Evolutionary conservation across 2,329 filamentous ascomycete genomes (phyloP), one percentile per base, ranked within the genome.

Genomic region (Lasiodiplodia sp.): DNA sequence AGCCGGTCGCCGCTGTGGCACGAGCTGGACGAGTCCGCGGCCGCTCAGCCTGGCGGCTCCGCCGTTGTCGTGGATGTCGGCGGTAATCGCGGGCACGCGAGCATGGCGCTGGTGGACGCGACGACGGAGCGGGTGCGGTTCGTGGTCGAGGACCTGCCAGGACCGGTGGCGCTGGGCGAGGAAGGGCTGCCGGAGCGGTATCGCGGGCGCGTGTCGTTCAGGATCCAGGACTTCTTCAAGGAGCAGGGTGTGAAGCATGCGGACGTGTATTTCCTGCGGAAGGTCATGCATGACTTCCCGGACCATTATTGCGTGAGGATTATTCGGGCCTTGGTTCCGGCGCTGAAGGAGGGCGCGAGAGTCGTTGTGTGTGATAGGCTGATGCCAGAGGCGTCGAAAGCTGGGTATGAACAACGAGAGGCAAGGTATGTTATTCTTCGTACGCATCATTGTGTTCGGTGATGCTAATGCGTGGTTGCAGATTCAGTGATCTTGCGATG

Each of bases 201-300:
- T 10, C 69, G 66, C 49, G 71, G 70, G 21, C 76, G 77, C 49
- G 74, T 80, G 47, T 73, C 71, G 7, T 82, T 82, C 69, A 78
- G 81, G 70, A 78, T 78, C 4, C 87, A 90, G 73, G 85, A 89
- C 72, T 88, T 90, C 73, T 88, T 89, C 74, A 80, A 80, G 10
- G 82, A 85, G 64, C 88, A 90, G 75, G 81, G 83, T 0, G 80
- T 86, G 16, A 78, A 83, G 58, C 66, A 60, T 21, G 88, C 86
- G 83, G 87, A 88, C 72, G 83, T 87, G 2, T 89, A 88, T 75
- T 82, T 86, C 71, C 84, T 89, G 76, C 85, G 86, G 62, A 85
- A 84, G 82, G 88, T 90, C 71, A 76, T 90, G 10, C 87, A 90
- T 74, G 88, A 89, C 77, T 88, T 87, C 78, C 84, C 86, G 0